Evolutionary conservation across 169 alveolate genomes (phyloP), one percentile per base, ranked within the genome.

Genomic region (Plasmodium inui): DNA sequence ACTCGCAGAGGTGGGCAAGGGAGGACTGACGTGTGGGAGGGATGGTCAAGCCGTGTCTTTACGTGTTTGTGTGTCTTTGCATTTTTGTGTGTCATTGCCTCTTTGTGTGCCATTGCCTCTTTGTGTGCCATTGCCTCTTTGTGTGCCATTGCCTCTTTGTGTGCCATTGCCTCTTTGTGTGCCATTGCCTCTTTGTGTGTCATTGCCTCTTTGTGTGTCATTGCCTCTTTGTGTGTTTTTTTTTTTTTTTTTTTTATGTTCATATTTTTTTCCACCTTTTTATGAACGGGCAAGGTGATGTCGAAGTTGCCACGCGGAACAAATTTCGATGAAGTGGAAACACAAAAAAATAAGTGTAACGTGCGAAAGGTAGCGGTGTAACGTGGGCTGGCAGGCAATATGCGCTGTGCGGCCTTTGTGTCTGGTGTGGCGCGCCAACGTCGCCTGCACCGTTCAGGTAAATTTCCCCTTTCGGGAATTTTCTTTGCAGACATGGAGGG

Each of bases 241-340:
- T 80, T n/a, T 80, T 14, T 41, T 79, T 79, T 79, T 37, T 46
- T 46, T 50, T 50, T 50, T 3, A 3, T 67, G 30, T 67, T 67
- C 76, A 67, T 28, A 67, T 67, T 67, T 67, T 67, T 67, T 74
- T 74, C 28, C 44, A 6, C 44, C 8, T 6, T 74, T 32, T 74
- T 74, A 74, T 74, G 83, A 73, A 74, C 83, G 32, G 17, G 83
- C 83, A 74, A 34, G 83, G 46, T 10, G 55, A 19, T 39, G n/a
- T 32, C 30, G 57, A 3, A 74, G 44, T 34, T n/a, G 30, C 83
- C 34, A 34, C 46, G 44, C 57, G 44, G 34, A 39, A 34, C 26
- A 3, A 74, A 74, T 50, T 50, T 50, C 3, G n/a, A 73, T 10
- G 8, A 73, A 73, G 39, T 19, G 32, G 37, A 67, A 19, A 67